Base-by-base conservation (phyloP, 495 filamentous ascomycete genomes). In the Aspergillus panamensis region DNA sequence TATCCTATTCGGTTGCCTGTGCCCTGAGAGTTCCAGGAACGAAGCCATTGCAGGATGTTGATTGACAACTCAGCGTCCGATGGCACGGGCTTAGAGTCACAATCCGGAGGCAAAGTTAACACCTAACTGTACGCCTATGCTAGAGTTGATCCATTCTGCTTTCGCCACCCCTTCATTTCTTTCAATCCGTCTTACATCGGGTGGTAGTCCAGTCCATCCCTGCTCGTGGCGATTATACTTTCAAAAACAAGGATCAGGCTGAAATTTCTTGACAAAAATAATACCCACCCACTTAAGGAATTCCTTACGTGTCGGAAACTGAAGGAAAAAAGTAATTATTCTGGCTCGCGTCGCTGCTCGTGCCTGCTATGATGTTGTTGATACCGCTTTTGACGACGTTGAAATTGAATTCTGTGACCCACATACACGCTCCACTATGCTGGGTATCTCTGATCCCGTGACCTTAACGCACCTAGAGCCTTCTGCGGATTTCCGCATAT, bases 401-500 rank as follows among this genome's bases (percentile, higher is more conserved):
- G 66, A 66, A 76, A 69, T 78, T 77, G 72, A 57, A 75, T 76
- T 74, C 45, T 51, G 32, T 53, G 70, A 70, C 73, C 73, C 74
- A 72, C 72, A 67, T 74, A 65, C 66, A 69, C 53, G 65, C 65
- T 71, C 71, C 76, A 72, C 62, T 53, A 63, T 59, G 62, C 65
- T 68, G 74, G 76, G 71, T 66, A 67, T 63, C 43, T 68, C 49
- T 64, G 62, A 63, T 79, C 74, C 69, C 76, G 74, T 79, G 76
- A 77, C 69, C 63, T 60, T 55, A 71, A 68, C 68, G 66, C 68
- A 51, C 66, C 71, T 70, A 66, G 70, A 69, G 65, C 58, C 67
- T 70, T 71, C 70, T 74, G 73, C 66, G 67, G 62, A 52, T 69
- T 57, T 66, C 62, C 69, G 69, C 67, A 67, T 66, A 59, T 58